A percentile compares a stretch with the other conserved stretches of the same genome.
phyloP scores from a whole-genome alignment of 2,329 filamentous ascomycete genomes.

The Aspergillus uvarum region DNA sequence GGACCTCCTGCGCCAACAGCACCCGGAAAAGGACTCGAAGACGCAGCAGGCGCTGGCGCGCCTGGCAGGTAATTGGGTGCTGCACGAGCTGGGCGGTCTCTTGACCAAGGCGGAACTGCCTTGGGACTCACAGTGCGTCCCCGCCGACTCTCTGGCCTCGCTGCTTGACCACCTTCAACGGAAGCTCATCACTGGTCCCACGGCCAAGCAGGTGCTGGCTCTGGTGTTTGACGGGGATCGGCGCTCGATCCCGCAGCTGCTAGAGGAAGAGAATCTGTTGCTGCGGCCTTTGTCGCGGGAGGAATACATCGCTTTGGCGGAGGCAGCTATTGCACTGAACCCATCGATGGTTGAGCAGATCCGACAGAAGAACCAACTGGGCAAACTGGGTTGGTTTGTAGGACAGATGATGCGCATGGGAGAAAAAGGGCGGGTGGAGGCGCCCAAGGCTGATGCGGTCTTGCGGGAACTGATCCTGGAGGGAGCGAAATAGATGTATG shows the following conservation, averaged over 20 bases:
- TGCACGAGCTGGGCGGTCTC: slow-evolving; percentile 72
- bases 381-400: slow-evolving; percentile 68
- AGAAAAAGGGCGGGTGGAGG: slow-evolving; percentile 62
- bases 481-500: slow-evolving; percentile 9
- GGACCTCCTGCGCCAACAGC: slow-evolving; percentile 33
- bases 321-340: slow-evolving; percentile 54
- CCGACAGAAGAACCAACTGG: slow-evolving; percentile 57
- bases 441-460: slow-evolving; percentile 56
- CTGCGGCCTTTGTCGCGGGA: slow-evolving; percentile 55
- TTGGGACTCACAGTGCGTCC: slow-evolving; percentile 42
- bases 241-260: slow-evolving; percentile 52
- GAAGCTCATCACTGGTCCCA: slow-evolving; percentile 52
- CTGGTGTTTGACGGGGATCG: slow-evolving; percentile 54
- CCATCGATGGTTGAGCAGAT: slow-evolving; percentile 61
- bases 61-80: slow-evolving; percentile 64
- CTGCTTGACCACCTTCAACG: slow-evolving; percentile 47
- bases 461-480: slow-evolving; percentile 51
- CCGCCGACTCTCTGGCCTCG: slow-evolving; percentile 45
- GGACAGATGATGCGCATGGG: slow-evolving; percentile 66
- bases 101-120: slow-evolving; percentile 52
- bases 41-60: slow-evolving; percentile 45
- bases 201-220: slow-evolving; percentile 61
- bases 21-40: slow-evolving; percentile 25
- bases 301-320: slow-evolving; percentile 58
- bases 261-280: slow-evolving; percentile 57